Evolutionary conservation across 2,329 filamentous ascomycete species (phyloP), one percentile per base, ranked within the genome.

Genomic region (Diaporthe sp.): DNA sequence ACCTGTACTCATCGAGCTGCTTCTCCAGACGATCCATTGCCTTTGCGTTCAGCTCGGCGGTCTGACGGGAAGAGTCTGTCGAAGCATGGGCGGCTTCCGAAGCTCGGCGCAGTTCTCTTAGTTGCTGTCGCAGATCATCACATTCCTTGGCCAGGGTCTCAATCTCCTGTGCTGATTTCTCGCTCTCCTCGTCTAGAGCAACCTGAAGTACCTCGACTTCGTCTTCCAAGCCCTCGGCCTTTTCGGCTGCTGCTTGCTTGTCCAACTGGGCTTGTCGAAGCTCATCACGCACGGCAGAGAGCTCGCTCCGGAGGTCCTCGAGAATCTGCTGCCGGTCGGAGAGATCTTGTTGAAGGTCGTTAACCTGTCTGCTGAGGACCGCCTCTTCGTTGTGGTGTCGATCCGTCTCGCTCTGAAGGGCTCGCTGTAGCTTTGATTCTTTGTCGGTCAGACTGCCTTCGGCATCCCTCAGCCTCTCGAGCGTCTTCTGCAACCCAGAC

Each of bases 141-240:
- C 85, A 86, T 77, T 88, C 84, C 70, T 86, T 82, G 72, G 85
- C 86, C 19, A 86, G 83, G 58, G 83, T 82, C 68, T 83, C 79
- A 13, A 88, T 79, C 58, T 88, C 86, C 51, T 86, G 82, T 22
- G 85, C 89, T 8, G 88, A 88, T 74, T 90, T 88, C 76, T 92
- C 90, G 56, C 88, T 88, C 80, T 93, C 92, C 75, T 92, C 89
- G 66, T 94, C 92, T 56, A 92, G 82, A 50, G 88, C 89, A 30
- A 88, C 86, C 80, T 95, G 93, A 19, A 96, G 83, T 37, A 94
- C 90, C 70, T 94, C 92, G n/a, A 95, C 87, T 80, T 95, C 94
- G 77, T 95, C 93, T 80, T 96, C 93, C 27, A 96, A 82, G 10
- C 88, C 88, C 73, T 93, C 90, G 2, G 92, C 86, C 80, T 92